Evolutionary conservation across 805 yeast species (phyloP).

Genomic region (Schwanniomyces yamadae): DNA sequence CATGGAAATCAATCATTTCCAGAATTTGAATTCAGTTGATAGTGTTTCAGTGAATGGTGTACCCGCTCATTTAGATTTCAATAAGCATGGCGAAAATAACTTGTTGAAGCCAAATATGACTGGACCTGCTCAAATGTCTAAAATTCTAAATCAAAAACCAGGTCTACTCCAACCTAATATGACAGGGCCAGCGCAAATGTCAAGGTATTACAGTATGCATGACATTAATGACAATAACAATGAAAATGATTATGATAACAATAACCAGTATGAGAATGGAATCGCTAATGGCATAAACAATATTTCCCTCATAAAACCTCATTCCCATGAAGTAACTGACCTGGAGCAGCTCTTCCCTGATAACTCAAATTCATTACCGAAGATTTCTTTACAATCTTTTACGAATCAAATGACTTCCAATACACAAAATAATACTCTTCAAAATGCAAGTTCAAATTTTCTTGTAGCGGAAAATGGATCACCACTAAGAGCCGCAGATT

Average conservation of each 20-base stretch:
- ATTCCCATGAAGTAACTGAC: slow-evolving; percentile 31
- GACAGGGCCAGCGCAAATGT: slow-evolving; percentile 46
- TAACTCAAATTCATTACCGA: slow-evolving; percentile 18
- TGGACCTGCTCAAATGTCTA: slow-evolving; percentile 45
- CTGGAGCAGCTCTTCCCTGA: slow-evolving; percentile 29
- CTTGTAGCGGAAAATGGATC: slow-evolving; percentile 14
- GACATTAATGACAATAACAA: neutral
- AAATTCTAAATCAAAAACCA: slow-evolving; percentile 23
- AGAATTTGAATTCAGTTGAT: slow-evolving; percentile 70
- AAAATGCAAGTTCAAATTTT: slow-evolving; percentile 34
- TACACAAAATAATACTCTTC: slow-evolving; percentile 33
- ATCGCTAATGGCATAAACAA: slow-evolving; percentile 1
- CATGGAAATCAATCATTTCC: slow-evolving; percentile 68
- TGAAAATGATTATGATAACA: neutral
- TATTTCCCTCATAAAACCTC: slow-evolving; percentile 11
- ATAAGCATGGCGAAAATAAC: slow-evolving; percentile 13
- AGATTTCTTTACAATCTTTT: slow-evolving; percentile 38
- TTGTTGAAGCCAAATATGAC: slow-evolving; percentile 45
- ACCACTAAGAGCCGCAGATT: slow-evolving; percentile 7
- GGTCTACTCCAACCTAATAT: slow-evolving; percentile 36
- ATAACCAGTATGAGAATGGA: slow-evolving; percentile 9
- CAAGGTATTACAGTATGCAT: slow-evolving; percentile 17
- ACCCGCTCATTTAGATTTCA: slow-evolving; percentile 52
- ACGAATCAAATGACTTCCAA: slow-evolving; percentile 42
- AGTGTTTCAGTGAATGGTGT: slow-evolving; percentile 72